phyloP scores from a whole-genome alignment of 768 basidiomycete genomes.

The Termitomyces sp. region DNA sequence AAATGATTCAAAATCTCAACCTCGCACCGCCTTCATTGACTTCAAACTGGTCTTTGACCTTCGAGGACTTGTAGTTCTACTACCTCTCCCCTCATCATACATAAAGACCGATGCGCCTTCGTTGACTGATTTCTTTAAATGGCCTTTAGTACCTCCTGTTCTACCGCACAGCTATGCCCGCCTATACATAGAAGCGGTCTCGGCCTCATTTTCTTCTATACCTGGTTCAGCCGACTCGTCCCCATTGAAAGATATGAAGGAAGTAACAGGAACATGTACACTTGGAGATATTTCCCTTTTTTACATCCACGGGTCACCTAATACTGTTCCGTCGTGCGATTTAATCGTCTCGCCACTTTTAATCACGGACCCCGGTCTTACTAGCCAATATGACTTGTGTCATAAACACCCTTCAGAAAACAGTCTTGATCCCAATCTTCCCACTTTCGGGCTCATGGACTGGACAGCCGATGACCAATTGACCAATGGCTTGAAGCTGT shows the following conservation, averaged over 20 bases:
- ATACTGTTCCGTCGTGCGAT: slow-evolving; percentile 8
- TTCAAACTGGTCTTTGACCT: slow-evolving; percentile 7
- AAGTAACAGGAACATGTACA: slow-evolving; percentile 1
- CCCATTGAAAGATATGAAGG: not conserved
- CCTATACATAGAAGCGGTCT: slow-evolving; percentile 40
- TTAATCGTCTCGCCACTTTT: slow-evolving; percentile 58
- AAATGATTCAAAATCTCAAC: not conserved
- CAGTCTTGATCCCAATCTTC: slow-evolving; percentile 29
- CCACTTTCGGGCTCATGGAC: slow-evolving; percentile 54
- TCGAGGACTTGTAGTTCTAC: slow-evolving; percentile 40
- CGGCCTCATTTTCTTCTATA: slow-evolving; percentile 20
- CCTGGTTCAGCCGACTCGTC: slow-evolving; percentile 6
- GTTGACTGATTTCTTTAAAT: slow-evolving; percentile 42
- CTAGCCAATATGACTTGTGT: slow-evolving; percentile 44
- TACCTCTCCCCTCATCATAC: slow-evolving; percentile 36
- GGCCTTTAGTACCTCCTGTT: slow-evolving; percentile 54
- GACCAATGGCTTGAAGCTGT: slow-evolving; percentile 45
- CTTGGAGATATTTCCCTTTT: slow-evolving; percentile 53
- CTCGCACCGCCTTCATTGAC: not conserved
- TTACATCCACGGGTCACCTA: slow-evolving; percentile 30
- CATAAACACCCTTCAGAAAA: slow-evolving; percentile 37
- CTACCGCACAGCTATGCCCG: slow-evolving; percentile 49
- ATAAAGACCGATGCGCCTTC: slow-evolving; percentile 8
- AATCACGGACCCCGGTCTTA: slow-evolving; percentile 67
- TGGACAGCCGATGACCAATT: slow-evolving; percentile 49